Evolutionary conservation across 2,329 filamentous ascomycete genomes (phyloP), one percentile per base, ranked within the genome.

Genomic region (Domatiomyces catenatus): DNA sequence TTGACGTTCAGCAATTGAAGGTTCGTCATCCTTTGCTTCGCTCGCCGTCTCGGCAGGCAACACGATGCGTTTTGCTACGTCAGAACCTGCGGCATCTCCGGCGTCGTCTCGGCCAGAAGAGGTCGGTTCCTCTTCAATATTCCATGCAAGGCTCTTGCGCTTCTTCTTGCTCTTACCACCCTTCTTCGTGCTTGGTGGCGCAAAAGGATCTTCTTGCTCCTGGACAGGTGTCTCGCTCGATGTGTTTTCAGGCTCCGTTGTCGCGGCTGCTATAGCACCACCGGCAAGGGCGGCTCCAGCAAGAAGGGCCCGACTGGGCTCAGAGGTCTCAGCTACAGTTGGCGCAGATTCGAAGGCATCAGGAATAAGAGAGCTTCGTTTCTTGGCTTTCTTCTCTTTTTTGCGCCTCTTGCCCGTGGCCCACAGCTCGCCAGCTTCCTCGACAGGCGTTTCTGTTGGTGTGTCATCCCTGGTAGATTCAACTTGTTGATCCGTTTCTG

Each of bases 301-400:
- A 47, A 44, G 26, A 26, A 24, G 18, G 7, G 5, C 48, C 19
- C 3, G 18, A 12, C 12, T 20, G 8, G 26, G 36, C 8, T 19
- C 39, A 22, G 39, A 20, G 7, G n/a, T 10, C 20, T 8, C n/a
- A 24, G 48, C 44, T 17, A n/a, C 26, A 50, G 8, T 18, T 8
- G 32, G 7, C 42, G 24, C 32, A 15, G 32, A 15, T 15, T 39
- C 32, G 15, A 15, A 39, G 32, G 32, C 32, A 39, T 39, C 42
- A 42, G 47, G n/a, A 28, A 12, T 32, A 36, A 42, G 39, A 45
- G 50, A 28, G 12, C 44, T 28, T 28, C 50, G 52, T 46, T 54
- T 52, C 44, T 51, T 54, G 15, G 48, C 47, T 44, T 54, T 54
- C 45, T 54, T 59, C 39, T 51, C 49, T 43, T 63, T 65, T 50